Conservation (phyloP, 192 early-diverging fungal genomes). For the Backusella westeae region DNA sequence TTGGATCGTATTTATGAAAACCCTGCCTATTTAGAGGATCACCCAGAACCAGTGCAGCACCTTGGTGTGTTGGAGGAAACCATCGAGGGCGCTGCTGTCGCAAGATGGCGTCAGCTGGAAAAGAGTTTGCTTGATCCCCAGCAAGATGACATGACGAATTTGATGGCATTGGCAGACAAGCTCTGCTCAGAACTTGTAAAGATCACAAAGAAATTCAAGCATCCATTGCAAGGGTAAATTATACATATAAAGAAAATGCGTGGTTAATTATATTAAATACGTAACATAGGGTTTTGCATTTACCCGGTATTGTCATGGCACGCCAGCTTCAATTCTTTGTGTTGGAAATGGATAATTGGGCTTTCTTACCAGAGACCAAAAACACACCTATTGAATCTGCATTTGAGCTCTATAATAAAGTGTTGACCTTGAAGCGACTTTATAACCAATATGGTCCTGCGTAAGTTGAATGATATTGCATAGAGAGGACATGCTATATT, state of each 20-base stretch:
- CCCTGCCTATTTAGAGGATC: conserved; percentile 26
- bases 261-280: neutral
- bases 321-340: conserved; percentile 53
- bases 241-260: neutral
- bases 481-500: neutral
- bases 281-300: conserved; percentile 16
- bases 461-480: conserved; percentile 23
- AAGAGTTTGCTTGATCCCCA: conserved; percentile 15
- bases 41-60: conserved; percentile 22
- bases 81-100: conserved; percentile 38
- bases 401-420: conserved; percentile 54
- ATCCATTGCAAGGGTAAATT: conserved; percentile 7
- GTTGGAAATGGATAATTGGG: conserved; percentile 56
- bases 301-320: conserved; percentile 48
- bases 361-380: conserved; percentile 41
- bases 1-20: conserved; percentile 41
- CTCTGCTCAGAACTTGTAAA: conserved; percentile 21
- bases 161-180: conserved; percentile 32
- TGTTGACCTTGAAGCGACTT: conserved; percentile 42
- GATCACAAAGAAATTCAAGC: conserved; percentile 18
- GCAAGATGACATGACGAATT: conserved; percentile 33
- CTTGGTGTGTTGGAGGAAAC: conserved; percentile 28
- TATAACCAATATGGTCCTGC: conserved; percentile 46
- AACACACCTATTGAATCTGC: conserved; percentile 44
- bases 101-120: conserved; percentile 33